These are phyloP conservation scores for Rhodamnia argentea DNA, from an alignment of 345 rosid species.

Conservation along the genomic window DNA sequence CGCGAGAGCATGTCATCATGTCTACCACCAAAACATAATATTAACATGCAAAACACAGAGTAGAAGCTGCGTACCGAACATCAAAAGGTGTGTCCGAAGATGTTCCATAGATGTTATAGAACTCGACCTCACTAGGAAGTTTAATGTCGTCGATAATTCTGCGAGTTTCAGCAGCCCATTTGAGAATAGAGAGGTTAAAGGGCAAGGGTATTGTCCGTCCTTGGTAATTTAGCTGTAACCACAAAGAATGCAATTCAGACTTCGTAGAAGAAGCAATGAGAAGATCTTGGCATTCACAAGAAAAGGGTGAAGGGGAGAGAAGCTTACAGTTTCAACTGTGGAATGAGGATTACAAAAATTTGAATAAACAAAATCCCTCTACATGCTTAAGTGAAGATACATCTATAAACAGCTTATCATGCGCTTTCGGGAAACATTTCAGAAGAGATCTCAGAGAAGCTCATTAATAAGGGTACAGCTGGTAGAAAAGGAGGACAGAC, in stretches of 20 bases:
- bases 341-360: not conserved
- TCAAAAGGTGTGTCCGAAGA: conserved; percentile 75
- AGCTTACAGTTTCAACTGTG: not conserved
- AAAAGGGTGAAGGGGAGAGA: not conserved
- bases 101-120: conserved; percentile 76
- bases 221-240: conserved; percentile 44
- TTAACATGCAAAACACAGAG: not conserved
- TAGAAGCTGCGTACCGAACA: conserved; percentile 40
- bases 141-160: conserved; percentile 37
- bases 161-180: conserved; percentile 71
- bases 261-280: not conserved
- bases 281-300: not conserved
- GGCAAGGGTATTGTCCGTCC: conserved; percentile 66
- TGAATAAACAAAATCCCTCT: not conserved
- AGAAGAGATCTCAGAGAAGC: not conserved
- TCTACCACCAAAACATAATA: not conserved
- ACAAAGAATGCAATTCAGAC: not conserved
- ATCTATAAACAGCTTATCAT: not conserved
- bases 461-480: not conserved
- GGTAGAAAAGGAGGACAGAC: not conserved
- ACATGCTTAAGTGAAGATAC: not conserved
- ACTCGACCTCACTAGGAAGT: conserved; percentile 62
- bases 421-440: not conserved
- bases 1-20: not conserved
- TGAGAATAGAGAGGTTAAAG: conserved; percentile 54